Evolutionary conservation across 768 basidiomycete species (phyloP), one percentile per base, ranked within the genome.

Genomic region (Russula earlei): DNA sequence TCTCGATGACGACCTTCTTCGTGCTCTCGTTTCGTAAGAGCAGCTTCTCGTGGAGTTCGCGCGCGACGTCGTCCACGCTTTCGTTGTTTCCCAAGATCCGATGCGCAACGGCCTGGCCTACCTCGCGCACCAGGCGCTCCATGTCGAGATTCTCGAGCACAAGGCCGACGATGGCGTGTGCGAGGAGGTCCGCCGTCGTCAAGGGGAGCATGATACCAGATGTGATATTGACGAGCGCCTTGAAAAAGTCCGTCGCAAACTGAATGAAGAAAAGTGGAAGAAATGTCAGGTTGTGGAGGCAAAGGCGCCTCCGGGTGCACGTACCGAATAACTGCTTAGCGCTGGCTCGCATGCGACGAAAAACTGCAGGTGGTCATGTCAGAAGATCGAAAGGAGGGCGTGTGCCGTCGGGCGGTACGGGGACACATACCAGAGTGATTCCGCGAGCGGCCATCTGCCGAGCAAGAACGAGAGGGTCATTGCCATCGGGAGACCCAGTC

Each of bases 341-440:
- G 91, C 93, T 54, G 95, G 94, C 70, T 98, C 95, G 72, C 95
- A 98, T 27, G 95, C 95, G n/a, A 98, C 95, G 68, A 96, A 93
- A 73, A 97, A 97, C 92, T 96, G 68, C 7, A 56, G 31, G 52
- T 11, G 17, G 54, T 20, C 1, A 20, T 17, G 19, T 61, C 41
- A 56, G 58, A 38, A 22, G 60, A 50, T 24, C 22, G 57, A 36
- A 49, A 15, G n/a, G 59, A 54, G 14, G 59, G 54, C 50, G 50
- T 56, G 29, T 51, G 40, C 5, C n/a, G 58, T 45, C 27, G 2
- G 42, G 54, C 29, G 56, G 44, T 24, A 49, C 25, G 45, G 85
- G 20, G 5, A 14, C 11, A 38, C 27, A 33, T 67, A 91, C 94
- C 58, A 97, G 71, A 9, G 91, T 91, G 64, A 98, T 97, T 5